These are phyloP conservation scores for Fusarium udum DNA, from an alignment of 2,329 filamentous ascomycete species.

Conservation along the genomic window DNA sequence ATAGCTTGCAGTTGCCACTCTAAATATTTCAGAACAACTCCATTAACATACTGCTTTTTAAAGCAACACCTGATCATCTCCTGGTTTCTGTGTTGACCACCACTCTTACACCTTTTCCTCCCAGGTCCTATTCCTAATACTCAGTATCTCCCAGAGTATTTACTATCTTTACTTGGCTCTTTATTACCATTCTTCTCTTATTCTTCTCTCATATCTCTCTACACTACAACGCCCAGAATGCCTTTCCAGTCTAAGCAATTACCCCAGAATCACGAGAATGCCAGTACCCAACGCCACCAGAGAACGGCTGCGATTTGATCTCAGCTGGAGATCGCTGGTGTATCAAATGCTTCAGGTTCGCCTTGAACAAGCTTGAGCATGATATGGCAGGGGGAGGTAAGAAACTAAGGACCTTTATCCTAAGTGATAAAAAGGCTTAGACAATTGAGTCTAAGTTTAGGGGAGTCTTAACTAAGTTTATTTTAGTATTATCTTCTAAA, in stretches of 20 bases:
- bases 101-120: background rate
- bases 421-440: background rate
- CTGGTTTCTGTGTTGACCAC: background rate
- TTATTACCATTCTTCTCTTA: background rate
- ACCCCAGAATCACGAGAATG: background rate
- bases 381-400: too few relatives aligned
- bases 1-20: background rate
- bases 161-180: background rate
- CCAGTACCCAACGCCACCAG: background rate
- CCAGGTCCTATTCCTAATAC: background rate
- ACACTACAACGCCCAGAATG: background rate
- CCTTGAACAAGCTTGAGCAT: background rate
- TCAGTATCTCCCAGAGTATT: background rate
- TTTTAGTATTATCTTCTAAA: too few relatives aligned
- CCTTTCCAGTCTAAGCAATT: background rate
- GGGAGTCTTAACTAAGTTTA: too few relatives aligned
- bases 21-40: background rate
- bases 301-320: background rate
- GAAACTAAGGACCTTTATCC: background rate
- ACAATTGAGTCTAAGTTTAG: too few relatives aligned
- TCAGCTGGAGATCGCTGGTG: background rate
- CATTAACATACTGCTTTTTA: background rate
- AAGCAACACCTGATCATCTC: background rate
- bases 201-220: background rate
- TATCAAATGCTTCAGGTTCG: background rate